Evolutionary conservation across 2,329 filamentous ascomycete genomes (phyloP), one percentile per base, ranked within the genome.

Genomic region (Ambrosiella cleistominuta): DNA sequence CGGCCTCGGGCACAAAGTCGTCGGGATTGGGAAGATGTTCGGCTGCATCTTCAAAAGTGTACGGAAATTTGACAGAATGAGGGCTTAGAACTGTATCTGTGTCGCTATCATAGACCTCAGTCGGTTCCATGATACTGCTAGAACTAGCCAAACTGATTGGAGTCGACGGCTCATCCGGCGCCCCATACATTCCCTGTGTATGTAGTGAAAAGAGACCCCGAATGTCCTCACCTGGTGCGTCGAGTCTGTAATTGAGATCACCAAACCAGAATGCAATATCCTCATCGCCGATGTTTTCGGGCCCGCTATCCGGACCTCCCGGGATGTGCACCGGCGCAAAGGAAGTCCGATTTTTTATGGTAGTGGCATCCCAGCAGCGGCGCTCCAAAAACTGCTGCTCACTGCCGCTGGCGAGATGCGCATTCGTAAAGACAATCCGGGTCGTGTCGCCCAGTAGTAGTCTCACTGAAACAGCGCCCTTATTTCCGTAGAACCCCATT

Each of bases 261-360:
- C 93, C 93, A 66, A 95, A 87, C 88, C 91, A 97, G 66, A 98
- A 96, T 0, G 83, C 82, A 70, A 96, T 89, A 66, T 98, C 93
- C 63, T 95, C 91, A 44, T 94, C 86, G 0, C 88, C 90, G 62
- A 98, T 83, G 40, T 74, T 79, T 56, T 86, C 81, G 0, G 76
- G 72, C 19, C 83, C 80, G n/a, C 83, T 81, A 42, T 82, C 75
- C 1, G 79, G 72, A 5, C 85, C 80, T 7, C 86, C 82, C 0
- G 77, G 73, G 60, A 84, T 78, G 44, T 74, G 74, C 6, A 94
- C 78, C 0, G 88, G 82, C 6, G 85, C 80, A 65, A 97, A 97
- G 62, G 81, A 83, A 1, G 88, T 85, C 54, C 89, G 82, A 56
- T 75, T 75, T 42, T 83, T 66, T 60, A 98, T 86, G 65, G 96